Percentiles rank a stretch among this genome's conserved stretches.
Evolutionary conservation across 805 yeast genomes (phyloP).

Genomic region (Ogataea siamensis): DNA sequence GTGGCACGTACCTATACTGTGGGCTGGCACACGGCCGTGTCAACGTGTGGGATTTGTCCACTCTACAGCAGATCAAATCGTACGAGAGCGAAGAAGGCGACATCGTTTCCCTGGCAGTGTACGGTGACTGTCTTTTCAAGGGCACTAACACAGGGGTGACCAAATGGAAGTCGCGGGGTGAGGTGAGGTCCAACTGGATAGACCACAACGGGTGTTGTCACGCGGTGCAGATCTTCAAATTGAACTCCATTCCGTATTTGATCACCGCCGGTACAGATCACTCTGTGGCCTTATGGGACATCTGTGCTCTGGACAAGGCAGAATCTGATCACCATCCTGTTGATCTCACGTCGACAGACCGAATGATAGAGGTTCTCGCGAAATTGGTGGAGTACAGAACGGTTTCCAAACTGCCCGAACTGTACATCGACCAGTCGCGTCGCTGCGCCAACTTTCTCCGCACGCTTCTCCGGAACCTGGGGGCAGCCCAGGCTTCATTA

Average conservation of each 20-base stretch:
- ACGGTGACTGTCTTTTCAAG: slow-evolving; percentile 58
- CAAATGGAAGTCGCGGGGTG: slow-evolving; percentile 50
- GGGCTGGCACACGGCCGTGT: slow-evolving; percentile 75
- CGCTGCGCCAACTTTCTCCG: slow-evolving; percentile 79
- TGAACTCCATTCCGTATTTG: slow-evolving; percentile 42
- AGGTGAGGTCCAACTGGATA: slow-evolving; percentile 44
- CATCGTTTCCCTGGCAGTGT: slow-evolving; percentile 58
- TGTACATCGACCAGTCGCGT: slow-evolving; percentile 73
- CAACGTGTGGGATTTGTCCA: slow-evolving; percentile 84
- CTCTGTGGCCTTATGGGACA: slow-evolving; percentile 71
- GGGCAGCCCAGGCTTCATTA: slow-evolving; percentile 64
- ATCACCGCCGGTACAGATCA: slow-evolving; percentile 72
- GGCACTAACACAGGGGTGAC: slow-evolving; percentile 54
- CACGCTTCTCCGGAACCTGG: slow-evolving; percentile 60
- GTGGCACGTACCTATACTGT: slow-evolving; percentile 72
- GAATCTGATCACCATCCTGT: slow-evolving; percentile 4
- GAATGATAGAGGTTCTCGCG: slow-evolving; percentile 59
- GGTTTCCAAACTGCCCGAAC: slow-evolving; percentile 70
- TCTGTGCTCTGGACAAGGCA: slow-evolving; percentile 29
- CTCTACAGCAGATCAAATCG: slow-evolving; percentile 62
- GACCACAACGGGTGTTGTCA: slow-evolving; percentile 58
- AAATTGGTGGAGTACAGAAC: slow-evolving; percentile 69
- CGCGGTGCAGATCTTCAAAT: slow-evolving; percentile 49
- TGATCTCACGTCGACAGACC: slow-evolving; percentile 38
- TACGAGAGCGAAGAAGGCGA: slow-evolving; percentile 44